Evolutionary conservation across 495 filamentous ascomycete species (phyloP).

Genomic region (Rostrohypoxylon terebratum): DNA sequence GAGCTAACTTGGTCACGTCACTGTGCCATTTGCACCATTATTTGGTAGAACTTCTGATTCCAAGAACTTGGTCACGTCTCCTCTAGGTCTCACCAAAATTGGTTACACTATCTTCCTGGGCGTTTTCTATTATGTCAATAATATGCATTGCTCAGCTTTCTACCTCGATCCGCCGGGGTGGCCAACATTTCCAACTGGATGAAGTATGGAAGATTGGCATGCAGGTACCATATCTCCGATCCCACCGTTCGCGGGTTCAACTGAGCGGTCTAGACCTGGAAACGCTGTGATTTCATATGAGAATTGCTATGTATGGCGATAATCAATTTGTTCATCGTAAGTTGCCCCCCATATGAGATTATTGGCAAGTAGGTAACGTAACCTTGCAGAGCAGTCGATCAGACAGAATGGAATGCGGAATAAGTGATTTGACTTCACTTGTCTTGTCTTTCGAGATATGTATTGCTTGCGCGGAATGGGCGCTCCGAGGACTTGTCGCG

Average conservation of each 20-base stretch:
- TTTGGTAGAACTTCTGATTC: constrained; percentile 2
- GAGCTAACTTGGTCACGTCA: not conserved
- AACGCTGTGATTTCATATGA: not conserved
- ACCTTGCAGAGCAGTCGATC: not conserved
- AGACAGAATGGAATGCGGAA: constrained; percentile 10
- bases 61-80: not conserved
- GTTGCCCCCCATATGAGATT: constrained; percentile 13
- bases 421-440: not conserved
- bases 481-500: constrained; percentile 23
- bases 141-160: constrained; percentile 22
- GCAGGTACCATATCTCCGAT: constrained; percentile 38
- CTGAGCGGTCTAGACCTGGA: constrained; percentile 37
- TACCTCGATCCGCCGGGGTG: constrained; percentile 28
- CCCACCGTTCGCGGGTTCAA: constrained; percentile 29
- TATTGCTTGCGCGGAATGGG: constrained; percentile 25
- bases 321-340: constrained; percentile 11
- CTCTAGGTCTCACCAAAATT: constrained; percentile 18
- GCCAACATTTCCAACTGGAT: constrained; percentile 8
- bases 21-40: not conserved
- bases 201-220: constrained; percentile 33
- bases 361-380: constrained; percentile 1
- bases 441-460: not conserved
- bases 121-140: constrained; percentile 30
- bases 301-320: constrained; percentile 13
- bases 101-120: constrained; percentile 27